A percentile compares a stretch with the other conserved stretches of the same genome.
Evolutionary conservation across 2,329 filamentous ascomycete species (phyloP).

Genomic region (Colletotrichum filicis): DNA sequence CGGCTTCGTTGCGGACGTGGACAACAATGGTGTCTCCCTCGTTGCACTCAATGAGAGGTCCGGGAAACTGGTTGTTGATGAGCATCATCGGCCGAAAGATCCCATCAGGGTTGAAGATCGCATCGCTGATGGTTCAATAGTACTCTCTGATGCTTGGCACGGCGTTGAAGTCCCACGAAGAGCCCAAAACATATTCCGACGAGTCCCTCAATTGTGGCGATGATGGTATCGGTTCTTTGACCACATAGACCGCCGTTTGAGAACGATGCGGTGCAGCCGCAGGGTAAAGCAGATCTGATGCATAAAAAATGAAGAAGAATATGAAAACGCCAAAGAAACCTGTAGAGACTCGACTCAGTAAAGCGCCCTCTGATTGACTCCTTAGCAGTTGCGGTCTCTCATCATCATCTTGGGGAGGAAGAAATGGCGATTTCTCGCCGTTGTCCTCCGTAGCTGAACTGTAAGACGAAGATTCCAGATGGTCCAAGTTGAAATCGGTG

Average conservation of each 20-base stretch:
- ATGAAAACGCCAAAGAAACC: not conserved
- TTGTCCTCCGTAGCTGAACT: not conserved
- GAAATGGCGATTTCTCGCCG: slow-evolving; percentile 27
- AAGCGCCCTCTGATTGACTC: not conserved
- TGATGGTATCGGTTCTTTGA: slow-evolving; percentile 1
- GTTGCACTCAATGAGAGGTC: slow-evolving; percentile 78
- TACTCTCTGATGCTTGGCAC: slow-evolving; percentile 64
- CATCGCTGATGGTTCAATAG: slow-evolving; percentile 69
- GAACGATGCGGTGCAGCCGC: not conserved
- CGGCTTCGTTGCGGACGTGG: slow-evolving; percentile 74
- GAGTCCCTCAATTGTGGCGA: slow-evolving; percentile 43
- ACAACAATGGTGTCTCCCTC: slow-evolving; percentile 79
- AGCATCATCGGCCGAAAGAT: slow-evolving; percentile 69
- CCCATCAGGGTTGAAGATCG: slow-evolving; percentile 70
- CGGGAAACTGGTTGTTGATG: slow-evolving; percentile 80
- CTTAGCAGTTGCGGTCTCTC: not conserved
- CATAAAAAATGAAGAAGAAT: slow-evolving; percentile 15
- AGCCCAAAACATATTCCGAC: slow-evolving; percentile 67
- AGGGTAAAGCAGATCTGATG: not conserved
- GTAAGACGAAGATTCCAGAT: not conserved
- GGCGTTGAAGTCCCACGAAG: slow-evolving; percentile 65
- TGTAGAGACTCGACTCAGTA: not conserved
- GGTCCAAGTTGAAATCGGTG: not conserved
- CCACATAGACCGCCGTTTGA: not conserved
- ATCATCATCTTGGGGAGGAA: not conserved